phyloP scores from a whole-genome alignment of 305 asterid species.

The Coffea humblotiana region DNA sequence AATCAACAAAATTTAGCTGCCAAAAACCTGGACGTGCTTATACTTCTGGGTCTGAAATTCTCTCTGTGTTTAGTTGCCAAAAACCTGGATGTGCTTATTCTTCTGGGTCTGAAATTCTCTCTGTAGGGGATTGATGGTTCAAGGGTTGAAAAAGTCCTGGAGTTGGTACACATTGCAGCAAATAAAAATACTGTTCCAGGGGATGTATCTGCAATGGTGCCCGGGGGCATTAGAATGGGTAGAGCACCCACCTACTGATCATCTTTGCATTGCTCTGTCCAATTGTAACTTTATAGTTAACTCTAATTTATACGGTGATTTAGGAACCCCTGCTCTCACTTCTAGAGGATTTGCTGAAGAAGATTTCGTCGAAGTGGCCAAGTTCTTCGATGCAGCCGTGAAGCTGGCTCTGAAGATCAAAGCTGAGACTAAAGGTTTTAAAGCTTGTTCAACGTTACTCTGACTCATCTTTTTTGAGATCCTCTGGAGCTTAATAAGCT shows the following conservation, averaged over 20 bases:
- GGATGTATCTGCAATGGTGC: conserved; percentile 96
- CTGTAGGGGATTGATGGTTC: conserved; percentile 83
- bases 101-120: not conserved
- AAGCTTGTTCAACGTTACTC: not conserved
- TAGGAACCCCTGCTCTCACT: conserved; percentile 93
- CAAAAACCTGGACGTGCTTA: not conserved
- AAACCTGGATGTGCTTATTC: not conserved
- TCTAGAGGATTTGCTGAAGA: conserved; percentile 89
- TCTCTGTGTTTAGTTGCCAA: not conserved
- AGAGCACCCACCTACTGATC: conserved; percentile 19
- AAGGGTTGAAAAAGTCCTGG: conserved; percentile 83
- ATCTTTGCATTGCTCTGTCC: conserved; percentile 4
- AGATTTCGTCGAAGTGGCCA: conserved; percentile 82
- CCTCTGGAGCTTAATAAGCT: conserved; percentile 3
- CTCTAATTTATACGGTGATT: conserved; percentile 22
- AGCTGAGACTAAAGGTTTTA: conserved; percentile 68
- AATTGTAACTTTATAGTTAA: conserved; percentile 13
- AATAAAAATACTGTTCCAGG: conserved; percentile 95
- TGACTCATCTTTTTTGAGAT: not conserved
- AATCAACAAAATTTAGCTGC: not conserved
- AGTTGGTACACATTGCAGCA: conserved; percentile 86
- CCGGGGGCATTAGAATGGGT: conserved; percentile 98
- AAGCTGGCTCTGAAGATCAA: conserved; percentile 77
- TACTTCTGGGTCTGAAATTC: too few relatives aligned
- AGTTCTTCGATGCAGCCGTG: conserved; percentile 80